A percentile compares a stretch with the other conserved stretches of the same genome.
Evolutionary conservation across 306 rosid species (phyloP).

Genomic region (Canavalia gladiata): DNA sequence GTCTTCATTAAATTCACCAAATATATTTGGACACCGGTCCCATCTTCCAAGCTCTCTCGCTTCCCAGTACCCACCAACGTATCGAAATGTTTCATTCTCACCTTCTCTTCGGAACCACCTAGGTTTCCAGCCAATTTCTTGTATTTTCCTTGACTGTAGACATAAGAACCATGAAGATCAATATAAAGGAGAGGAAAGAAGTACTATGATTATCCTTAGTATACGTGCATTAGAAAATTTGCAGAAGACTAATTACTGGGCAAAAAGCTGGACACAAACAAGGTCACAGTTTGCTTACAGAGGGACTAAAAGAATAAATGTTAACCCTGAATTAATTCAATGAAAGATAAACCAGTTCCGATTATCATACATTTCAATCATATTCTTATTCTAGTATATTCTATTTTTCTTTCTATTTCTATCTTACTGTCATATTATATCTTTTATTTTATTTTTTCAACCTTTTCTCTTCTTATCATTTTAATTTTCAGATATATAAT

Average conservation of each 20-base stretch:
- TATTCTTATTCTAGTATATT: too few species aligned
- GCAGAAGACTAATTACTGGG: background rate
- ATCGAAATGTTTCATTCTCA: slow-evolving; percentile 75
- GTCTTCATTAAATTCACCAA: slow-evolving; percentile 74
- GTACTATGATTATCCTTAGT: background rate
- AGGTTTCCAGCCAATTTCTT: slow-evolving; percentile 97
- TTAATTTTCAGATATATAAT: too few species aligned
- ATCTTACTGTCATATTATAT: too few species aligned
- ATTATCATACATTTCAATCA: too few species aligned
- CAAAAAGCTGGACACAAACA: background rate
- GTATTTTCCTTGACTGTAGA: slow-evolving; percentile 84
- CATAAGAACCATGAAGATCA: slow-evolving; percentile 16
- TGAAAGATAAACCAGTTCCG: background rate
- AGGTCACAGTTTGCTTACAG: background rate
- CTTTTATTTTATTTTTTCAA: too few species aligned
- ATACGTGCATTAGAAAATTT: background rate
- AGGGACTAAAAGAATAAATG: background rate
- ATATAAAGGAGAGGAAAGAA: background rate
- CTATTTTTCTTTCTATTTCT: too few species aligned
- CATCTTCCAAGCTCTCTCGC: slow-evolving; percentile 72
- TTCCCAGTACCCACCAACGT: slow-evolving; percentile 93
- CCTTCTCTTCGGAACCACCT: slow-evolving; percentile 83
- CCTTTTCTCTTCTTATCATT: too few species aligned
- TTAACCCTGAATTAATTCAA: background rate
- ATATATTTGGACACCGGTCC: slow-evolving; percentile 88